Percentiles rank a stretch among this genome's conserved stretches.
These are phyloP conservation scores for Dictyophora rubrovolvata DNA, from an alignment of 768 basidiomycete genomes.

Conservation along the genomic window DNA sequence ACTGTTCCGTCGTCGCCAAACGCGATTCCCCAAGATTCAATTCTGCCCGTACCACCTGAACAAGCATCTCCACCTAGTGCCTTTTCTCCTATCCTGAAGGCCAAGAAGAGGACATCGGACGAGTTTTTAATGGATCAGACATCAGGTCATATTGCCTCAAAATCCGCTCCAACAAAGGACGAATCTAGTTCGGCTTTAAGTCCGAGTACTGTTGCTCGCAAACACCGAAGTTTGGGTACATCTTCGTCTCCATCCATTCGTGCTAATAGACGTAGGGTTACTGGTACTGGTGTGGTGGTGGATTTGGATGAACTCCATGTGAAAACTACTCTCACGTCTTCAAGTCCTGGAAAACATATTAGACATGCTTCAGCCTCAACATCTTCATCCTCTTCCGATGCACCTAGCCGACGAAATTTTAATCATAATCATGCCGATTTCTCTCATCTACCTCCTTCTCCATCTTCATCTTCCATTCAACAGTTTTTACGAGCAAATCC, in stretches of 20 bases:
- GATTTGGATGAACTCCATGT: constrained; percentile 21
- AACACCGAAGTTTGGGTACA: constrained; percentile 61
- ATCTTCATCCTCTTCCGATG: constrained; percentile 53
- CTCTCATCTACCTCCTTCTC: constrained; percentile 84
- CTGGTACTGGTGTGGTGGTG: constrained; percentile 8
- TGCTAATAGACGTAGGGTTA: constrained; percentile 10
- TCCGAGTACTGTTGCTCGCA: constrained; percentile 38
- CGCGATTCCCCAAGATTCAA: constrained; percentile 16
- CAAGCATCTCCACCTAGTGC: constrained; percentile 53
- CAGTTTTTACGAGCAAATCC: constrained; percentile 53
- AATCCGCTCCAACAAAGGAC: constrained; percentile 26
- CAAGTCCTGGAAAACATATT: constrained; percentile 28
- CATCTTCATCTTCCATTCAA: constrained; percentile 82
- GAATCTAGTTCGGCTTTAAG: constrained; percentile 20
- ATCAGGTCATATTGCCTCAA: constrained; percentile 46
- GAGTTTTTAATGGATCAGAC: constrained; percentile 72
- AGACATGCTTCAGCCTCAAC: constrained; percentile 55
- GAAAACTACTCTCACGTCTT: constrained; percentile 28
- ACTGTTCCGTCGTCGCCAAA: constrained; percentile 17
- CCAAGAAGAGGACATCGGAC: constrained; percentile 70
- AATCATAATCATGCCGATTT: constrained; percentile 50
- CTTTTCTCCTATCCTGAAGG: constrained; percentile 45
- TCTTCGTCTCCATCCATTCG: not conserved
- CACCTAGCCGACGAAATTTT: constrained; percentile 47
- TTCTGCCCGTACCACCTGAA: constrained; percentile 20